phyloP scores from a whole-genome alignment of 1,284 basidiomycete species.

The Cutaneotrichosporon sp. region DNA sequence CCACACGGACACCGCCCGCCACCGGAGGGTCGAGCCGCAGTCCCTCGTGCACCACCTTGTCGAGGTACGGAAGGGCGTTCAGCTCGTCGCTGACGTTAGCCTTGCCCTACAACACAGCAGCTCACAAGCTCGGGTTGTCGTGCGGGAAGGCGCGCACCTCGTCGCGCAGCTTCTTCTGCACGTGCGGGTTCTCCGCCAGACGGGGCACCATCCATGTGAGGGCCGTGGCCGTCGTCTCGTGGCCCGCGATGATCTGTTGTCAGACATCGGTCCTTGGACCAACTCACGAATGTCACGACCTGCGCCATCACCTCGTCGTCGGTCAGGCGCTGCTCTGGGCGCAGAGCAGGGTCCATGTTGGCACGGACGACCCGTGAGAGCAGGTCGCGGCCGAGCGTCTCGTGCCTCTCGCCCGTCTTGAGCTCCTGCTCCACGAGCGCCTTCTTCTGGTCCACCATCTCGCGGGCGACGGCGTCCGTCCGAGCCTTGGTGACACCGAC shows the following conservation, averaged over 20 bases:
- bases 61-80: constrained; percentile 59
- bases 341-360: constrained; percentile 61
- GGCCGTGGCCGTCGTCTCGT: constrained; percentile 73
- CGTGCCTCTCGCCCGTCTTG: constrained; percentile 42
- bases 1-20: constrained; percentile 64
- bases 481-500: background rate
- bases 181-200: constrained; percentile 60
- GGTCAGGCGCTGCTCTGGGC: constrained; percentile 61
- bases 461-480: background rate
- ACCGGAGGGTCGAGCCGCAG: constrained; percentile 69
- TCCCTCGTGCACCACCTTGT: constrained; percentile 67
- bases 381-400: constrained; percentile 50
- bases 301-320: constrained; percentile 69
- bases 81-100: constrained; percentile 36
- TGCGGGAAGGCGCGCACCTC: constrained; percentile 58
- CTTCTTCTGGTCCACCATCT: constrained; percentile 9
- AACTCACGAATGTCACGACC: constrained; percentile 69
- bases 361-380: constrained; percentile 55
- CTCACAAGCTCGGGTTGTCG: constrained; percentile 12
- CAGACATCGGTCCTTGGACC: background rate
- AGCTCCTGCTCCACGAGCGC: background rate
- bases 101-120: background rate
- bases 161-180: constrained; percentile 63
- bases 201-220: constrained; percentile 72
- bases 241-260: constrained; percentile 58